A percentile compares a stretch with the other conserved stretches of the same genome.
These are phyloP conservation scores for Fusarium guadeloupense DNA, from an alignment of 2,329 filamentous ascomycete genomes.

Conservation along the genomic window DNA sequence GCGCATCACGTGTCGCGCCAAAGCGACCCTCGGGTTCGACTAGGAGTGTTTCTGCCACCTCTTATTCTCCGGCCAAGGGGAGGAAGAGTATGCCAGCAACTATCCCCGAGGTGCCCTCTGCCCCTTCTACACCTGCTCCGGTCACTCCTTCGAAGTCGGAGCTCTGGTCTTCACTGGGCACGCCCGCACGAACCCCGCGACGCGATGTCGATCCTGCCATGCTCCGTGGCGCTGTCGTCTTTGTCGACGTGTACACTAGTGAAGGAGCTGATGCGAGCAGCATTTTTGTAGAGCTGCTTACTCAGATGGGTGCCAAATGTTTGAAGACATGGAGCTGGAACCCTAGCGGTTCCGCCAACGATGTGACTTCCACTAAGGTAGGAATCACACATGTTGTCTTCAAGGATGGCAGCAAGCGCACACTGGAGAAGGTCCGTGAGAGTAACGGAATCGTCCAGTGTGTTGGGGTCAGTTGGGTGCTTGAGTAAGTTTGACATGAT, in stretches of 20 bases:
- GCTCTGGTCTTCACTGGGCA: conserved; percentile 63
- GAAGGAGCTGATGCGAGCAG: conserved; percentile 82
- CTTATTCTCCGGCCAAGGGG: conserved; percentile 62
- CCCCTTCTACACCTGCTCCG: conserved; percentile 47
- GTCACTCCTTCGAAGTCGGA: conserved; percentile 59
- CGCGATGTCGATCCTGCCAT: conserved; percentile 62
- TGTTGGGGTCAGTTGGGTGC: conserved; percentile 87
- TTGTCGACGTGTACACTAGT: conserved; percentile 83
- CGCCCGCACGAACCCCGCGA: conserved; percentile 65
- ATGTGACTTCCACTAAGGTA: conserved; percentile 60
- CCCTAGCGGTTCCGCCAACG: conserved; percentile 53
- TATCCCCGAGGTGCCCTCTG: conserved; percentile 34
- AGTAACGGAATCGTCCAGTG: conserved; percentile 80
- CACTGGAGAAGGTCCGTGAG: conserved; percentile 80
- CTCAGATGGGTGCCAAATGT: conserved; percentile 82
- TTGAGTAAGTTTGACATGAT: conserved; percentile 71
- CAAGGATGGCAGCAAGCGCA: conserved; percentile 85
- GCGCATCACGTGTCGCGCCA: conserved; percentile 58
- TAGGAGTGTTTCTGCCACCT: conserved; percentile 63
- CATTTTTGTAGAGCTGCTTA: conserved; percentile 83
- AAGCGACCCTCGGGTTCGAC: conserved; percentile 55
- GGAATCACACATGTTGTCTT: conserved; percentile 90
- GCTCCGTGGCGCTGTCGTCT: conserved; percentile 78
- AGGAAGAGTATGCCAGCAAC: conserved; percentile 42
- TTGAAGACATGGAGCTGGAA: conserved; percentile 82